Base-by-base conservation (phyloP, 2,329 filamentous ascomycete genomes). In the Colletotrichum falcatum region DNA sequence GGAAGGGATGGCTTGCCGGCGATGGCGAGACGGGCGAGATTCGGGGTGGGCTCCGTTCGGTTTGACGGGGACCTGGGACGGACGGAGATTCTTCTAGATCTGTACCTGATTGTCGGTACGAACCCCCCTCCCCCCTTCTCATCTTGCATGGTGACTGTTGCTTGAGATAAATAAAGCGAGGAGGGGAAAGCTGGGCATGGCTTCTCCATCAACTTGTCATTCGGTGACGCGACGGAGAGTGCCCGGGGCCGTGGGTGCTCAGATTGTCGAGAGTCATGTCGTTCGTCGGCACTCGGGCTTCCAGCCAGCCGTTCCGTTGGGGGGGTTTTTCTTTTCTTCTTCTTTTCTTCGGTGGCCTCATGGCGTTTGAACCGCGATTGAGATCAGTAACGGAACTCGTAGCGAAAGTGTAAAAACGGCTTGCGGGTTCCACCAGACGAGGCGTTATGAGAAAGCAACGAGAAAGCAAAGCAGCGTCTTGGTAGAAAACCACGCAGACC, bases 41-140 rank as follows among this genome's bases (percentile, higher is more conserved):
- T 46, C 44, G 11, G 23, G 23, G 30, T 39, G 51, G 54, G 12
- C 23, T 23, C 20, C 20, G 39, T 28, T n/a, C 20, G 53, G 12
- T 5, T 39, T 20, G 58, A 54, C 37, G 58, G 58, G 53, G 60
- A 60, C 61, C 46, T 55, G 37, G 54, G 61, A 39, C 61, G 66
- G 61, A 66, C 66, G 66, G 66, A 70, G 51, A 63, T 61, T 55
- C 55, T 70, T 61, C 66, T 70, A 48, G 55, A 66, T 70, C 48
- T 49, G 66, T 61, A 39, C 62, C 55, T 70, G 66, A 70, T 70
- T 70, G 62, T 66, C 66, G 66, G 62, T 70, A 55, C 30, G 20
- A 30, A 37, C 11, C 1, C 30, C 2, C 33, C n/a, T 16, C 37
- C 11, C 30, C 54, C 5, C 35, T n/a, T n/a, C n/a, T n/a, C 18